phyloP scores from a whole-genome alignment of 768 basidiomycete genomes.

The Collybia nuda region DNA sequence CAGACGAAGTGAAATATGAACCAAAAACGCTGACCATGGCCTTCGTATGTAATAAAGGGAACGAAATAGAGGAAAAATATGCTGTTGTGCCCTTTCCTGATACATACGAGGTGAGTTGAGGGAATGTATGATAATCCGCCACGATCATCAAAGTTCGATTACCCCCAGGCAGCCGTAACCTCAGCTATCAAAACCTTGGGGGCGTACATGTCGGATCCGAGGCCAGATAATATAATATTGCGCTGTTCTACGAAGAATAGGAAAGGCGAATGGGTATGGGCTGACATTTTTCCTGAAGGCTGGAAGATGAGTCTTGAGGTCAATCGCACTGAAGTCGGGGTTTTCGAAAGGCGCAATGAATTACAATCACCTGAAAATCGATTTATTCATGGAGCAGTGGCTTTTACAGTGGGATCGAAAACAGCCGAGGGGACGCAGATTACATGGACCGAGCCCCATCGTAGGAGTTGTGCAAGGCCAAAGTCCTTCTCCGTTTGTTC shows the following conservation, averaged over 20 bases:
- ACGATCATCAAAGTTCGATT: neutral
- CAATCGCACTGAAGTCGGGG: slow-evolving; percentile 7
- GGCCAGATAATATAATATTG: slow-evolving; percentile 5
- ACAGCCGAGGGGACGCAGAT: neutral
- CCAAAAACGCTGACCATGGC: slow-evolving; percentile 4
- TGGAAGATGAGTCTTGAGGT: slow-evolving; percentile 6
- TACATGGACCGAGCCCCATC: neutral
- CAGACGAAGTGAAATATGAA: too few species aligned
- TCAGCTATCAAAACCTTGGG: slow-evolving; percentile 2
- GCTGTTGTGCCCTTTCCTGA: slow-evolving; percentile 13
- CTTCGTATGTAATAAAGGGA: neutral
- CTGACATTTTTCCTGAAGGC: slow-evolving; percentile 11
- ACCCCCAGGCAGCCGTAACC: slow-evolving; percentile 1
- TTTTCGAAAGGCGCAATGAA: too few species aligned
- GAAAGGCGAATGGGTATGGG: slow-evolving; percentile 13
- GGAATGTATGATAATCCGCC: neutral
- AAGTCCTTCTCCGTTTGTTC: neutral
- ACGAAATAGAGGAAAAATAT: slow-evolving; percentile 1
- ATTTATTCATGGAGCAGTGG: neutral
- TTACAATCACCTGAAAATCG: neutral
- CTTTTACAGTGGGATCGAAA: neutral
- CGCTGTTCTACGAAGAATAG: slow-evolving; percentile 11
- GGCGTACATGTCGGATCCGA: neutral
- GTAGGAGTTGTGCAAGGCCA: neutral
- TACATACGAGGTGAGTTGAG: slow-evolving; percentile 7